A percentile compares a stretch with the other conserved stretches of the same genome.
Evolutionary conservation across 2,329 filamentous ascomycete species (phyloP).

Genomic region (Diatrype stigma): DNA sequence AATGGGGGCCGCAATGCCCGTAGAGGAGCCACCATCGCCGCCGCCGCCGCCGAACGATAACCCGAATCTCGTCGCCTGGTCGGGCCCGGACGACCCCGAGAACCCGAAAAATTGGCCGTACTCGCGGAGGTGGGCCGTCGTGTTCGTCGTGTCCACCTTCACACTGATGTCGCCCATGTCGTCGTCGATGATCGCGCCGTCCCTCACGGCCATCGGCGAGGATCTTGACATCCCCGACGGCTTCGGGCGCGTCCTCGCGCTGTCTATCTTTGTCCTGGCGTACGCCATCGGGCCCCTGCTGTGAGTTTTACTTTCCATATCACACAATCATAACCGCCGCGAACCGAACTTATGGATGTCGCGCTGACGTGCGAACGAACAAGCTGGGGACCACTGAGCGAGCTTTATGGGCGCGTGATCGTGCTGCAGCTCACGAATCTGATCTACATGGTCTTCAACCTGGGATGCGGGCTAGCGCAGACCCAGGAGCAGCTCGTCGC

Average conservation of each 20-base stretch:
- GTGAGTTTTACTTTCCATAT: conserved; percentile 13
- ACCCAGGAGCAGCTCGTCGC: conserved; percentile 51
- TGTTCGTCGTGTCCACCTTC: conserved; percentile 51
- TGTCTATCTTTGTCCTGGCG: conserved; percentile 52
- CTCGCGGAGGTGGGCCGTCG: conserved; percentile 53
- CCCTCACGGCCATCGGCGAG: conserved; percentile 44
- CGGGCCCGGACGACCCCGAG: conserved; percentile 46
- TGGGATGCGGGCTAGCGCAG: conserved; percentile 53
- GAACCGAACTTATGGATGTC: no score
- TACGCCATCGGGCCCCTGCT: conserved; percentile 50
- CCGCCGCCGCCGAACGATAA: conserved; percentile 25
- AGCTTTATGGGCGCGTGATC: conserved; percentile 51
- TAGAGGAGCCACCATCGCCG: conserved; percentile 15
- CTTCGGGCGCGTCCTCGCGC: conserved; percentile 34
- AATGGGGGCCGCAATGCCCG: no score
- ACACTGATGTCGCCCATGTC: conserved; percentile 58
- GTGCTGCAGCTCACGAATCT: conserved; percentile 52
- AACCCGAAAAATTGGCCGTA: conserved; percentile 54
- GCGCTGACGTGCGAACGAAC: background rate
- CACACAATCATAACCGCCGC: no score
- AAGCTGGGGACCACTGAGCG: conserved; percentile 46
- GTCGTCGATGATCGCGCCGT: conserved; percentile 53
- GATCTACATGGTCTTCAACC: conserved; percentile 48
- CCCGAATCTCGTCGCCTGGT: conserved; percentile 44
- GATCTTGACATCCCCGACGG: conserved; percentile 48